Percentiles rank a stretch among this genome's conserved stretches.
Evolutionary conservation across 495 filamentous ascomycete genomes (phyloP).

Genomic region (Evernia prunastri): DNA sequence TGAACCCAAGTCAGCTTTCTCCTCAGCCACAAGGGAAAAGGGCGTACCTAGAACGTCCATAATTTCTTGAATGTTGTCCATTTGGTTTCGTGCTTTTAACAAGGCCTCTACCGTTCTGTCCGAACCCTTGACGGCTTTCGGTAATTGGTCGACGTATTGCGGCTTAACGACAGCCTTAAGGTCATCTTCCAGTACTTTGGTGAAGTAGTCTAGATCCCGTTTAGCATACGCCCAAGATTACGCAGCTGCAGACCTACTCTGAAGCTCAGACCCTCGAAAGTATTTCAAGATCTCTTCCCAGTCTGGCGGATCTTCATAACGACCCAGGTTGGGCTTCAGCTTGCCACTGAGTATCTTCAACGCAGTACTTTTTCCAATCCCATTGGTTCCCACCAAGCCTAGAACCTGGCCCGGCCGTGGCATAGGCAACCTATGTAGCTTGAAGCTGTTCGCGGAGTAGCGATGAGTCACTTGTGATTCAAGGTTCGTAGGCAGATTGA

Average conservation of each 20-base stretch:
- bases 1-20: constrained; percentile 34
- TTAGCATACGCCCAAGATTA: constrained; percentile 18
- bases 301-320: constrained; percentile 93
- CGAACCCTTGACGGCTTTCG: constrained; percentile 74
- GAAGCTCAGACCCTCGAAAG: constrained; percentile 93
- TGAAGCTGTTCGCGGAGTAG: constrained; percentile 99
- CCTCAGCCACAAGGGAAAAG: background rate
- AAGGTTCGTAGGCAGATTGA: constrained; percentile 98
- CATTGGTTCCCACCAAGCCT: constrained; percentile 95
- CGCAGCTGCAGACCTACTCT: constrained; percentile 55
- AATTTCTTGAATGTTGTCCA: constrained; percentile 80
- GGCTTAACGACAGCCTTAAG: constrained; percentile 97
- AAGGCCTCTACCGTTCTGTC: constrained; percentile 70
- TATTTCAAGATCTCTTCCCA: constrained; percentile 99
- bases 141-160: constrained; percentile 98
- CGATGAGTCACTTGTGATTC: constrained; percentile 96
- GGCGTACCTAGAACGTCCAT: constrained; percentile 67
- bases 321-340: constrained; percentile 92
- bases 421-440: constrained; percentile 92
- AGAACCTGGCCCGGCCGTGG: constrained; percentile 94
- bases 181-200: constrained; percentile 92
- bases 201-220: constrained; percentile 75
- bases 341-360: constrained; percentile 97
- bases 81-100: constrained; percentile 63
- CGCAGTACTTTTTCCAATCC: constrained; percentile 98